Conservation (phyloP, 2,329 filamentous ascomycete genomes). For the Calycina herbarum region DNA sequence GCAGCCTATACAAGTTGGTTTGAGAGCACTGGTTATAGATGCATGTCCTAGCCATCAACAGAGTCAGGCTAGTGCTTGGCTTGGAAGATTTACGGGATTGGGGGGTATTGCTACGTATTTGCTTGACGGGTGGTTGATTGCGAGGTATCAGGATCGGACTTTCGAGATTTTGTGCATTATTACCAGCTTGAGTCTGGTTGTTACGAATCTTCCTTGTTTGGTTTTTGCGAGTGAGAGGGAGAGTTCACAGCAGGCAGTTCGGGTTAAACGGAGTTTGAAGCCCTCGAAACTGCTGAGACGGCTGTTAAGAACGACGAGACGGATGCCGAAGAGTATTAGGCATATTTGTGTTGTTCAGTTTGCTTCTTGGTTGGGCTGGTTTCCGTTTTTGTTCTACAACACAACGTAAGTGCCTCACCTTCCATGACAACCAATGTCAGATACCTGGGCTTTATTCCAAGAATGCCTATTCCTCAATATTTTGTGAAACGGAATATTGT, state of each 20-base stretch:
- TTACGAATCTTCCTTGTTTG: slow-evolving; percentile 10
- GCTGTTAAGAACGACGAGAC: slow-evolving; percentile 11
- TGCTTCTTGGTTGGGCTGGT: slow-evolving; percentile 38
- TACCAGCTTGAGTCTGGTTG: slow-evolving; percentile 9
- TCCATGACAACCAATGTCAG: too few species aligned
- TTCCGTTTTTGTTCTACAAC: slow-evolving; percentile 38
- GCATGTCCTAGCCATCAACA: slow-evolving; percentile 36
- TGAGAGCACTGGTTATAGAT: slow-evolving; percentile 37
- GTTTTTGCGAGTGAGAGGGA: slow-evolving; percentile 4
- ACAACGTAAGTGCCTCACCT: slow-evolving; percentile 26
- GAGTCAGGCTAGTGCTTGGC: slow-evolving; percentile 36
- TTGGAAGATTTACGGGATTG: slow-evolving; percentile 32
- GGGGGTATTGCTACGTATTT: slow-evolving; percentile 38
- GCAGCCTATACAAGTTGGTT: slow-evolving; percentile 36
- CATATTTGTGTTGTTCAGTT: slow-evolving; percentile 32
- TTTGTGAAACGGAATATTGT: too few species aligned
- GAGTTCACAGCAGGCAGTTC: neutral
- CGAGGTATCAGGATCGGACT: slow-evolving; percentile 28
- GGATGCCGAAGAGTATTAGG: slow-evolving; percentile 15
- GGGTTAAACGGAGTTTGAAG: neutral
- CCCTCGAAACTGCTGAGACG: neutral
- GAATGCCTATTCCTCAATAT: too few species aligned
- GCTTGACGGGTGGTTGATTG: slow-evolving; percentile 18
- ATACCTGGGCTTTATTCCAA: too few species aligned
- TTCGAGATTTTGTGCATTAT: slow-evolving; percentile 17